A percentile compares a stretch with the other conserved stretches of the same genome.
Conservation (phyloP, 2,329 filamentous ascomycete genomes). For the Cordyceps cicadae region DNA sequence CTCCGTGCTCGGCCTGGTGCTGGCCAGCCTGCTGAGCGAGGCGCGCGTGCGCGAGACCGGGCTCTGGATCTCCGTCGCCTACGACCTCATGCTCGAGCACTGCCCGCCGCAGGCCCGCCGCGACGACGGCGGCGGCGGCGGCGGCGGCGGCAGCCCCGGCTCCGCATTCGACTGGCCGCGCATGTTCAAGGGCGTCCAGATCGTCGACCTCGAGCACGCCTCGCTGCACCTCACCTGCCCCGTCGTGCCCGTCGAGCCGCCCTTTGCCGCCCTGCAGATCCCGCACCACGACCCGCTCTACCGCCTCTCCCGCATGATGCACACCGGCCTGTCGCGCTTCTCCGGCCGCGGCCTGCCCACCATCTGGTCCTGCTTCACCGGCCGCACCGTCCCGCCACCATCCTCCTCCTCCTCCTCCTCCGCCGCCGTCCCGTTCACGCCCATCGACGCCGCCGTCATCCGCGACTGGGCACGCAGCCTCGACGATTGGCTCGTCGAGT, state of each 20-base stretch:
- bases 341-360: slow-evolving; percentile 33
- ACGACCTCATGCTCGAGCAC: slow-evolving; percentile 32
- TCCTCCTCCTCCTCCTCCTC: background rate
- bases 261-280: slow-evolving; percentile 27
- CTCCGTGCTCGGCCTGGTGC: slow-evolving; percentile 32
- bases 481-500: slow-evolving; percentile 34
- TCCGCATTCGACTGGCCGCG: slow-evolving; percentile 28
- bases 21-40: slow-evolving; percentile 33
- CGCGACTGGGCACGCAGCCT: slow-evolving; percentile 33
- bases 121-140: slow-evolving; percentile 19
- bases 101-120: slow-evolving; percentile 26
- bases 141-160: too few species aligned
- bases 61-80: slow-evolving; percentile 35
- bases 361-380: slow-evolving; percentile 34
- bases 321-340: slow-evolving; percentile 33
- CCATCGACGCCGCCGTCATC: slow-evolving; percentile 32
- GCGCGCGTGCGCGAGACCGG: slow-evolving; percentile 34
- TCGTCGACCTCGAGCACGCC: slow-evolving; percentile 36
- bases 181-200: slow-evolving; percentile 31
- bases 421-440: slow-evolving; percentile 25
- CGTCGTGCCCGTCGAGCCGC: slow-evolving; percentile 31
- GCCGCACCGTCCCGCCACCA: slow-evolving; percentile 8
- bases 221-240: slow-evolving; percentile 34
- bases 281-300: slow-evolving; percentile 33
- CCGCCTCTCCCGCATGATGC: slow-evolving; percentile 36